Evolutionary conservation across 1,139 yeast species (phyloP), one percentile per base, ranked within the genome.

Genomic region (Groenewaldozyma auringiensis): DNA sequence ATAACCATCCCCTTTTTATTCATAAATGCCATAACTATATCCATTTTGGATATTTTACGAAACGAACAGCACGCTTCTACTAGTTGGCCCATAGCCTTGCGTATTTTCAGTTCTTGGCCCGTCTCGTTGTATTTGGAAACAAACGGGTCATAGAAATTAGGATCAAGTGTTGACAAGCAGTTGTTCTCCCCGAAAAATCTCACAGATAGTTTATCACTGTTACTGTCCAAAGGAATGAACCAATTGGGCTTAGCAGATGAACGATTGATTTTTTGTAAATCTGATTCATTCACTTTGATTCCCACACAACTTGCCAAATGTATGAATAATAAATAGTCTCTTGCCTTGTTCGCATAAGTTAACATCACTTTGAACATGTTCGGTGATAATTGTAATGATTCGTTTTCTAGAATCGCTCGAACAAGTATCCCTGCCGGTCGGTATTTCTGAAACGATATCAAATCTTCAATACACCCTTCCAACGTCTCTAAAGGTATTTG

Each of bases 41-140:
- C 61, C 20, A 58, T 47, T 41, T 53, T 49, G 44, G 51, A 43
- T 44, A 46, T 47, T 45, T 51, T 46, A 2, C 50, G 47, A 45
- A 57, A 57, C 36, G 47, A 47, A 45, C 43, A 50, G 39, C 57
- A 49, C 2, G 61, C 61, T 20, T 53, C 49, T 8, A 52, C 49
- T 8, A 57, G 47, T 2, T 52, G 4, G 25, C 14, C 16, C 8
- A 17, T 9, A 9, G 38, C 21, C 16, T 20, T 35, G 4, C 38
- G 21, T 4, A 35, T 8, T 20, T 35, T 35, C 16, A 17, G 6
- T 13, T 20, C 21, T 9, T 16, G 21, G 8, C 16, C 16, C 6
- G 38, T 35, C 16, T 35, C 38, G 21, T 35, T 35, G 6, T 6
- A 8, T 25, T 25, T 25, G n/a, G n/a, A n/a, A 25, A 25, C 11